Percentiles rank a stretch among this genome's conserved stretches.
phyloP scores from a whole-genome alignment of 2,329 filamentous ascomycete genomes.

The Phyllosticta citrichinensis region DNA sequence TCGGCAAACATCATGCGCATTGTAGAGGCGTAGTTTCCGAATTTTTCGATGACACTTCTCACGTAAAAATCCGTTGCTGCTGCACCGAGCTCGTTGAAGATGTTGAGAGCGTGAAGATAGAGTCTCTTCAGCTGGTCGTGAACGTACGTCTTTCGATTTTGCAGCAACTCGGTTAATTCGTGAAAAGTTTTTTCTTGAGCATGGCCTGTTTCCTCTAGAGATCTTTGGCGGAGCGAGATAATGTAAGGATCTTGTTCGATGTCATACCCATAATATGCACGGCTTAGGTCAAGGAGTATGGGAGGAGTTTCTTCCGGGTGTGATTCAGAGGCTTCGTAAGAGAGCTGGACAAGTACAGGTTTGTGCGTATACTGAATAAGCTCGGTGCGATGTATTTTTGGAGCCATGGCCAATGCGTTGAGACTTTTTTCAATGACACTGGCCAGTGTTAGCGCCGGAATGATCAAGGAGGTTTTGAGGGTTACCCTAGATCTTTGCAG shows the following conservation, averaged over 20 bases:
- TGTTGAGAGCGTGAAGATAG: conserved; percentile 21
- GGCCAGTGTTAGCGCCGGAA: conserved; percentile 13
- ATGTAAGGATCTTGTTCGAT: conserved; percentile 32
- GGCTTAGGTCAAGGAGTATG: conserved; percentile 15
- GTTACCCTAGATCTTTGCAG: conserved; percentile 43
- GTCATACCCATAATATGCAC: conserved; percentile 20
- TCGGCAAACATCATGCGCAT: neutral
- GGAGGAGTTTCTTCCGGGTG: neutral
- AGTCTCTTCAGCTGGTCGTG: conserved; percentile 28
- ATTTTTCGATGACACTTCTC: conserved; percentile 21
- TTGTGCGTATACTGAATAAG: conserved; percentile 57
- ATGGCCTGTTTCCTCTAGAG: conserved; percentile 16
- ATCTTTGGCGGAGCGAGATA: conserved; percentile 20
- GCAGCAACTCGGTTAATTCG: conserved; percentile 1
- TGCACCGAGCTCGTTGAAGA: conserved; percentile 29
- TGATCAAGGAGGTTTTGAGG: neutral
- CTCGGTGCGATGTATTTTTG: conserved; percentile 58
- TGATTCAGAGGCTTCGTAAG: neutral
- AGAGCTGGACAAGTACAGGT: conserved; percentile 44
- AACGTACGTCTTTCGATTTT: conserved; percentile 29
- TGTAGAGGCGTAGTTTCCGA: neutral
- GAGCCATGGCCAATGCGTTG: conserved; percentile 58
- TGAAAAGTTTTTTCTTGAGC: conserved; percentile 11
- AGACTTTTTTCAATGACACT: conserved; percentile 57
- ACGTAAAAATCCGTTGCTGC: conserved; percentile 31